A percentile compares a stretch with the other conserved stretches of the same genome.
Evolutionary conservation across 2,329 filamentous ascomycete genomes (phyloP).

Genomic region (Xylariomycetidae sp.): DNA sequence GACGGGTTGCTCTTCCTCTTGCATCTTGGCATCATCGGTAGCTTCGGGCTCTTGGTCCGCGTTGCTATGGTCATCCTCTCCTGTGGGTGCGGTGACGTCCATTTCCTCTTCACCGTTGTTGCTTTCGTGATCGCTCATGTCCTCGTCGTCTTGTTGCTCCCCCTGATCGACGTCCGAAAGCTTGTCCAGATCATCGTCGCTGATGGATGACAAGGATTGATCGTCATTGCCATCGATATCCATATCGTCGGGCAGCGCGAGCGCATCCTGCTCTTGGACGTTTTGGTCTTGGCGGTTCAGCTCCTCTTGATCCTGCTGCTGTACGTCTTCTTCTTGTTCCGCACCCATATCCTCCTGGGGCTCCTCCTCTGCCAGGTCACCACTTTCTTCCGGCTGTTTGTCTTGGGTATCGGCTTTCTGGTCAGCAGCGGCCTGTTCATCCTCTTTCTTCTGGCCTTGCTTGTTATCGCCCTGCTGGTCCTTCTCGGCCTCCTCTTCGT

Average conservation of each 20-base stretch:
- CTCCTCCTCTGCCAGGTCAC: slow-evolving; percentile 41
- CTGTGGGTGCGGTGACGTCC: slow-evolving; percentile 33
- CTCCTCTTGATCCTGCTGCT: slow-evolving; percentile 51
- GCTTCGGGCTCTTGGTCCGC: slow-evolving; percentile 42
- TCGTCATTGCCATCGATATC: slow-evolving; percentile 66
- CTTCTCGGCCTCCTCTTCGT: slow-evolving; percentile 74
- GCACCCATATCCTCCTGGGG: slow-evolving; percentile 55
- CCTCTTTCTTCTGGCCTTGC: slow-evolving; percentile 61
- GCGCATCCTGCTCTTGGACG: slow-evolving; percentile 71
- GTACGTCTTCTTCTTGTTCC: slow-evolving; percentile 51
- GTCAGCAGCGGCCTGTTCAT: slow-evolving; percentile 51
- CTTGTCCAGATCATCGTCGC: slow-evolving; percentile 53
- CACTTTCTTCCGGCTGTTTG: slow-evolving; percentile 35
- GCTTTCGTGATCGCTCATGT: slow-evolving; percentile 32
- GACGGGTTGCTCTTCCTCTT: slow-evolving; percentile 30
- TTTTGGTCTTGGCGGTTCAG: slow-evolving; percentile 63
- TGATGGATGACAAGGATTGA: slow-evolving; percentile 43
- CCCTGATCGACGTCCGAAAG: slow-evolving; percentile 45
- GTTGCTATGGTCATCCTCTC: slow-evolving; percentile 46
- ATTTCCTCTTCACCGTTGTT: slow-evolving; percentile 41
- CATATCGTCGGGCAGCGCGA: slow-evolving; percentile 85
- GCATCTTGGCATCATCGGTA: slow-evolving; percentile 23
- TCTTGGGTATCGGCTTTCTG: slow-evolving; percentile 54
- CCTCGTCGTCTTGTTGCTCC: slow-evolving; percentile 37
- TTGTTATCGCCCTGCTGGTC: slow-evolving; percentile 71